phyloP scores from a whole-genome alignment of 164 flowering plant species.

The Warburgia ugandensis region DNA sequence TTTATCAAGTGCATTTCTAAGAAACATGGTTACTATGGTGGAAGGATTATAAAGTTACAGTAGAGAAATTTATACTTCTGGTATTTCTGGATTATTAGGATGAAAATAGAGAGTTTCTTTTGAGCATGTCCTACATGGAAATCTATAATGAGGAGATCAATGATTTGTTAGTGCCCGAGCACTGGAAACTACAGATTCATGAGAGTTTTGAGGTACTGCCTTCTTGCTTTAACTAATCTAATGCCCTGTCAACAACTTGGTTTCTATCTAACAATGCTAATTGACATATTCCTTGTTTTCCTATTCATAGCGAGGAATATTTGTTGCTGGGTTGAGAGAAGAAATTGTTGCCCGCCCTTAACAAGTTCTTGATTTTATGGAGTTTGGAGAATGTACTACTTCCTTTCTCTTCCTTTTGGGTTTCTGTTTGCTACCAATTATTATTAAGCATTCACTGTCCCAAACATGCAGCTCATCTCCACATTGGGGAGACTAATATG shows the following conservation, averaged over 20 bases:
- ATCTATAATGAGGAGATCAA: conserved; percentile 95
- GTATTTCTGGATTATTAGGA: conserved; percentile 30
- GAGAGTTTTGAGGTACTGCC: conserved; percentile 83
- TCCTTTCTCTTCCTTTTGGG: conserved; percentile 1
- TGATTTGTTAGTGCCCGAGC: conserved; percentile 89
- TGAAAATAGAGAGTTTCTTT: conserved; percentile 76
- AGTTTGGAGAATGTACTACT: conserved; percentile 81
- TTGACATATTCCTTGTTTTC: no score
- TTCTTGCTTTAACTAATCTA: background rate
- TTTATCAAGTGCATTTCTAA: no score
- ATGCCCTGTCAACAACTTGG: no score
- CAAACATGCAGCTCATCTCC: conserved; percentile 77
- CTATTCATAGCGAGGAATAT: conserved; percentile 67
- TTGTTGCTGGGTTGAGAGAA: conserved; percentile 94
- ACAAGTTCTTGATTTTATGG: conserved; percentile 87
- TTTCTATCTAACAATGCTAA: no score
- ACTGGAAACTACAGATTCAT: conserved; percentile 85
- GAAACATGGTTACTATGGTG: no score
- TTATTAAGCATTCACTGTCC: background rate
- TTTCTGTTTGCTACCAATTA: background rate
- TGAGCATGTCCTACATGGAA: conserved; percentile 95
- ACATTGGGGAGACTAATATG: conserved; percentile 98
- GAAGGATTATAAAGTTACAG: no score
- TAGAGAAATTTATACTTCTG: no score
- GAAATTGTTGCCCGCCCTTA: conserved; percentile 90